Evolutionary conservation across 768 basidiomycete species (phyloP), one percentile per base, ranked within the genome.

Genomic region (Trametes gibbosa): DNA sequence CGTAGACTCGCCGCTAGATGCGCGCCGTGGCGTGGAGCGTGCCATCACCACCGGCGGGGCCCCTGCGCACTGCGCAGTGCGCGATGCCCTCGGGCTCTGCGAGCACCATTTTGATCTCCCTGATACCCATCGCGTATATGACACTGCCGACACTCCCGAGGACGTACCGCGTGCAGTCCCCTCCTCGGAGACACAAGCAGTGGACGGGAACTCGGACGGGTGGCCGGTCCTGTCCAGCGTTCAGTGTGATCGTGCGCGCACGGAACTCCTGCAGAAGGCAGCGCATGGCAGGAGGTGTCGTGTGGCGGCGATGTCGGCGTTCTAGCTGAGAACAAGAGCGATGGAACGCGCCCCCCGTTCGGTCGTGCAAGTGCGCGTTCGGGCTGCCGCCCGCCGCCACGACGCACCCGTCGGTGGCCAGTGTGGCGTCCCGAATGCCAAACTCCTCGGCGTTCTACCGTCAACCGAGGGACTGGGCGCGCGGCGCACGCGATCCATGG

Each of bases 361-460:
- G 25, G 40, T 47, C 9, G 13, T 37, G 29, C 8, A 16, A 40
- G 40, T 49, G 25, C 54, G 37, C n/a, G 23, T 45, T 56, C 21
- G 32, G 53, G 46, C 32, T n/a, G 7, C 2, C 24, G 24, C 29
- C 27, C n/a, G 55, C 35, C 37, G 39, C 32, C 34, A 13, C n/a
- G n/a, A 21, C 21, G n/a, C 27, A n/a, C n/a, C n/a, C n/a, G n/a
- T 8, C 27, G 12, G 56, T 14, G 9, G n/a, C 12, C 14, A 9
- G 40, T 60, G 59, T 49, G 53, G 59, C 43, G 59, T 17, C 23
- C 53, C 47, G 48, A 37, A 17, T 50, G 25, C 53, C 53, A 49
- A 54, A 25, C 47, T 60, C 59, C 59, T 60, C 59, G 59, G 59
- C 23, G 19, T 53, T 25, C 41, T 37, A 39, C 32, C 21, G 41